Conservation (phyloP, 2,329 filamentous ascomycete species). For the Mycosphaerelloides madeirae region DNA sequence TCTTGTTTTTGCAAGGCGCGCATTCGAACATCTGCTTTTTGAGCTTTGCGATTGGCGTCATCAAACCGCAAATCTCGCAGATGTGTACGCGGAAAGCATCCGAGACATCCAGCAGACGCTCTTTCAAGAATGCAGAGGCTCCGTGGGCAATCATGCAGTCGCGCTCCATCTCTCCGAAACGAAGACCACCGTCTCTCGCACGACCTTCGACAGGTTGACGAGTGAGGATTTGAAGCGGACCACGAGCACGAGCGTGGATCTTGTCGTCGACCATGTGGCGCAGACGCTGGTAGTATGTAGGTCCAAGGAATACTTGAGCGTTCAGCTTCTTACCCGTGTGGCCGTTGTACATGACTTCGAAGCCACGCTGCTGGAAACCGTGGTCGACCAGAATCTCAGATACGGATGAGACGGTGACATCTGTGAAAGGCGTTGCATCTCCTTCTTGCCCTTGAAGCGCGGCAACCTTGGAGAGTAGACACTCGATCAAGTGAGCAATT, state of each 20-base stretch:
- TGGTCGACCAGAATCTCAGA: constrained; percentile 80
- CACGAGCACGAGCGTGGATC: constrained; percentile 97
- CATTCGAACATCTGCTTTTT: constrained; percentile 96
- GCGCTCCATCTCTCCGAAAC: constrained; percentile 99
- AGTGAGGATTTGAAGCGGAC: constrained; percentile 94
- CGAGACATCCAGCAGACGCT: constrained; percentile 93
- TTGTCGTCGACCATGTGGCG: constrained; percentile 99
- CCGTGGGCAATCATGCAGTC: constrained; percentile 99
- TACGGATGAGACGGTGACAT: constrained; percentile 91
- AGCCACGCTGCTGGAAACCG: constrained; percentile 94
- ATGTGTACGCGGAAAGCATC: constrained; percentile 98
- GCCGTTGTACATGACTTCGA: constrained; percentile 98
- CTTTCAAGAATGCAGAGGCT: constrained; percentile 93
- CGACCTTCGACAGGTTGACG: constrained; percentile 97
- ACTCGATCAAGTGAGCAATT: constrained; percentile 99
- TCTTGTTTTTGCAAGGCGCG: constrained; percentile 98
- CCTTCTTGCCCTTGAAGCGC: constrained; percentile 91
- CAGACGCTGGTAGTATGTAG: constrained; percentile 97
- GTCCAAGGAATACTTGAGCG: constrained; percentile 92
- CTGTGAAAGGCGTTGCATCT: constrained; percentile 95
- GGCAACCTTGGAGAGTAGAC: constrained; percentile 91
- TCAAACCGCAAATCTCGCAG: constrained; percentile 96
- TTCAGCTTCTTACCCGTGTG: constrained; percentile 92
- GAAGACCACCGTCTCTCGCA: constrained; percentile 92
- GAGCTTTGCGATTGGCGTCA: constrained; percentile 98